Base-by-base conservation (phyloP, 495 filamentous ascomycete species). In the Ascobolus immersus region DNA sequence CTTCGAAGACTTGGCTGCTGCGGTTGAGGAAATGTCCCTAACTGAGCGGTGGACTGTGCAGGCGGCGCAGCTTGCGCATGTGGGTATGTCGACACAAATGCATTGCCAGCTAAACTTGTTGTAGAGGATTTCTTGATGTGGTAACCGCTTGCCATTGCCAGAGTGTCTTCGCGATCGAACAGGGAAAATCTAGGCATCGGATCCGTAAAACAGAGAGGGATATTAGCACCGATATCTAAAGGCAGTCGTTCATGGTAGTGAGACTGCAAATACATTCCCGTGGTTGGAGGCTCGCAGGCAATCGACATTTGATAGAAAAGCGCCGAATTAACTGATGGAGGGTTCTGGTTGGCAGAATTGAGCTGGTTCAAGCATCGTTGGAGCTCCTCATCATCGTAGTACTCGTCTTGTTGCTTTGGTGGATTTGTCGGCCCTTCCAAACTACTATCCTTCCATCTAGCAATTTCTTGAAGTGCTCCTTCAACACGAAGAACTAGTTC, bases 191-290 rank as follows among this genome's bases (percentile, higher is more conserved):
- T 45, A 2, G 46, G 39, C n/a, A 47, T 42, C 10, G 49, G 22
- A 26, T 50, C 47, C 14, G 47, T 50, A 32, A 50, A 46, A 10
- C 49, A 39, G 12, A 50, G 43, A 4, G 47, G 47, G 8, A 50
- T 29, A 38, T 50, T 49, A 28, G 47, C 47, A 21, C 47, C 47
- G 5, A 46, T 50, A 28, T 46, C 49, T 21, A 50, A 35, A 17
- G 47, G 47, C 30, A 50, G 46, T 9, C 38, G 48, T 22, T 50
- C 46, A 18, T 50, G 47, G 17, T 50, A 50, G 23, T 50, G 47
- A 11, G 47, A 50, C 13, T 46, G 46, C 4, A 50, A 33, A 37
- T 50, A 50, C 34, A 45, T 38, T 10, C 47, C 47, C 3, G 47
- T 50, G 19, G 36, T 36, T 2, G 47, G 46, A 23, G 46, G 46